Evolutionary conservation across 495 filamentous ascomycete genomes (phyloP).

Genomic region (Immersiella caudata): DNA sequence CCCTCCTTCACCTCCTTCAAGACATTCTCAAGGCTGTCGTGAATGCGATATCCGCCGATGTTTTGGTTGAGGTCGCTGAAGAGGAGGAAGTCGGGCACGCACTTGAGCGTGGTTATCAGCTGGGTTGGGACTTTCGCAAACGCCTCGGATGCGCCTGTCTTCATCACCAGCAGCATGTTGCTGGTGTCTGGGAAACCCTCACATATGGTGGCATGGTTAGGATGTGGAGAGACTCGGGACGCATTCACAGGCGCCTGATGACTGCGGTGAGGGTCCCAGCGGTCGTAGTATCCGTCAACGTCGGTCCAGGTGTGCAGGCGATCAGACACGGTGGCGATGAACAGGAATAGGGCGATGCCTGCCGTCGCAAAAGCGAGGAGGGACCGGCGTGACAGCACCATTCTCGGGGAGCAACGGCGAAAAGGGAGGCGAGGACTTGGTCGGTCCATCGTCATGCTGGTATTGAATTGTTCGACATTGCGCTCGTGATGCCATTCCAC

Average conservation of each 20-base stretch:
- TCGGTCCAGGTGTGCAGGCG: slow-evolving; percentile 34
- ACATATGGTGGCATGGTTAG: slow-evolving; percentile 25
- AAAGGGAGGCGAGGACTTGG: slow-evolving; percentile 1
- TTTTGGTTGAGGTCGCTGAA: slow-evolving; percentile 61
- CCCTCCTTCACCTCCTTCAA: slow-evolving; percentile 34
- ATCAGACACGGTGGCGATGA: slow-evolving; percentile 34
- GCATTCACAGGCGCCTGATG: slow-evolving; percentile 22
- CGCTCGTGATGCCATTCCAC: no score
- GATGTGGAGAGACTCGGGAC: neutral
- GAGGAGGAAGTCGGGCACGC: slow-evolving; percentile 56
- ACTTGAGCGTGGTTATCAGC: slow-evolving; percentile 54
- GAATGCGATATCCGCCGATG: slow-evolving; percentile 50
- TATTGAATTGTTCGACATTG: no score
- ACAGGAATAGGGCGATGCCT: slow-evolving; percentile 15
- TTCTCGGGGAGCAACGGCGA: slow-evolving; percentile 25
- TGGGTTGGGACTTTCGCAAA: slow-evolving; percentile 57
- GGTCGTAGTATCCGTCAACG: slow-evolving; percentile 25
- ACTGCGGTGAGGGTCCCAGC: slow-evolving; percentile 26
- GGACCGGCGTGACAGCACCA: slow-evolving; percentile 7
- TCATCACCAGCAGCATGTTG: slow-evolving; percentile 53
- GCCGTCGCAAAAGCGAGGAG: no score
- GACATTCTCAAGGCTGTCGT: slow-evolving; percentile 57
- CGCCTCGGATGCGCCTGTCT: slow-evolving; percentile 61
- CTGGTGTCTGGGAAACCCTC: slow-evolving; percentile 42
- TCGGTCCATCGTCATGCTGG: no score